Base-by-base conservation (phyloP, 345 rosid species). In the Salix suchowensis region DNA sequence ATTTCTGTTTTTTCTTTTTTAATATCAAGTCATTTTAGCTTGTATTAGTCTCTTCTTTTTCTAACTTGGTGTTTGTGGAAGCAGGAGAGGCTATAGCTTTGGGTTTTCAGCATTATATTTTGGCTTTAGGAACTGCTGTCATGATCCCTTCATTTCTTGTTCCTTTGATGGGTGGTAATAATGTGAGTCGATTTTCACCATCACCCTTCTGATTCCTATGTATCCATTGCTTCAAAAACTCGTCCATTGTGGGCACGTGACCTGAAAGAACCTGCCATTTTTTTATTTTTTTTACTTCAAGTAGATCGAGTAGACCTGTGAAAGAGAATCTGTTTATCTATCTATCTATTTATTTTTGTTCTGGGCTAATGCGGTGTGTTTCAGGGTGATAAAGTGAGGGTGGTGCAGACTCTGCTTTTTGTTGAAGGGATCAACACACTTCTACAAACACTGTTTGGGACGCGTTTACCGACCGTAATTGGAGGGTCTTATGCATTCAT, bases 121-220 rank as follows among this genome's bases (percentile, higher is more conserved):
- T 96, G 84, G 94, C 99, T 61, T 81, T 96, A 74, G 99, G 99
- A 67, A 94, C 98, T 65, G 99, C 97, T 8, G 99, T 96, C 75
- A 96, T 96, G 99, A 96, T 96, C 76, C 99, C 99, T 80, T 88
- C 99, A 14, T 84, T 96, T 88, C 96, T 96, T 77, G 98, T 96
- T 82, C 98, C 97, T 73, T 79, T 92, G 83, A 96, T 96, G 98
- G 99, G 98, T 75, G 98, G 99, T 68, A 78, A 80, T 82, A 90
- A 88, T 85, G 99, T 96, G 81, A 88, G 95, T 80, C 61, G 30
- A 21, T 79, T 76, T 7, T n/a, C 36, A 36, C 26, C 52, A 15
- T 16, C 14, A 14, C 9, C 9, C 37, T 14, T 42, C 26, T 52
- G 18, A 23, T 24, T 28, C 70, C 1, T 55, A 18, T 26, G 19